These are phyloP conservation scores for Deinandra increscens DNA, from an alignment of 129 eudicot species.

Conservation along the genomic window DNA sequence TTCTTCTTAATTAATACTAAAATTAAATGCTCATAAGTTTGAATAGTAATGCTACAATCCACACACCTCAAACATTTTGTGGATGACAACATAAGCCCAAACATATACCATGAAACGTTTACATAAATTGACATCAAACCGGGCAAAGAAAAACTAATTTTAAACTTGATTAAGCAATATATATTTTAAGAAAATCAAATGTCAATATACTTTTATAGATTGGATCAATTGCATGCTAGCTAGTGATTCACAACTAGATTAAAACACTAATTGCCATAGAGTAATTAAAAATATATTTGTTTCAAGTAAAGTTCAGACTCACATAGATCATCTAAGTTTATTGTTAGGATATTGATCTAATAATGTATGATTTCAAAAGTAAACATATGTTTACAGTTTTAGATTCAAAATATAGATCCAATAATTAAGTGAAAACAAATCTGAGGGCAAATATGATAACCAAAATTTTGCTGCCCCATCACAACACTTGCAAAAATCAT, in stretches of 20 bases:
- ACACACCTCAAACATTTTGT: no score
- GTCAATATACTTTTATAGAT: no score
- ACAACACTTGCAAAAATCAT: neutral
- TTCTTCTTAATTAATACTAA: no score
- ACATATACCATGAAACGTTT: neutral
- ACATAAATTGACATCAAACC: neutral
- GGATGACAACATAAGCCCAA: neutral
- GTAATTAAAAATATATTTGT: neutral
- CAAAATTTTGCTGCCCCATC: neutral
- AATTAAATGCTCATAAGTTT: no score
- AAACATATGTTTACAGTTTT: neutral
- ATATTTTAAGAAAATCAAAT: neutral
- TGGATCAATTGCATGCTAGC: no score
- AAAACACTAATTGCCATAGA: no score
- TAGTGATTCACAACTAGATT: no score
- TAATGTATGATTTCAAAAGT: neutral
- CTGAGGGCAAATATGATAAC: neutral
- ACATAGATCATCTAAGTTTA: neutral
- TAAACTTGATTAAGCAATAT: no score
- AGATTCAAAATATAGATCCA: slow-evolving; percentile 1
- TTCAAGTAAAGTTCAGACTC: neutral
- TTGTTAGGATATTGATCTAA: neutral
- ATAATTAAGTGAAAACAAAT: neutral
- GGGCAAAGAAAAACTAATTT: no score
- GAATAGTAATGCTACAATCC: no score